phyloP scores from a whole-genome alignment of 1,284 basidiomycete species.

The Dichomitus squalens region DNA sequence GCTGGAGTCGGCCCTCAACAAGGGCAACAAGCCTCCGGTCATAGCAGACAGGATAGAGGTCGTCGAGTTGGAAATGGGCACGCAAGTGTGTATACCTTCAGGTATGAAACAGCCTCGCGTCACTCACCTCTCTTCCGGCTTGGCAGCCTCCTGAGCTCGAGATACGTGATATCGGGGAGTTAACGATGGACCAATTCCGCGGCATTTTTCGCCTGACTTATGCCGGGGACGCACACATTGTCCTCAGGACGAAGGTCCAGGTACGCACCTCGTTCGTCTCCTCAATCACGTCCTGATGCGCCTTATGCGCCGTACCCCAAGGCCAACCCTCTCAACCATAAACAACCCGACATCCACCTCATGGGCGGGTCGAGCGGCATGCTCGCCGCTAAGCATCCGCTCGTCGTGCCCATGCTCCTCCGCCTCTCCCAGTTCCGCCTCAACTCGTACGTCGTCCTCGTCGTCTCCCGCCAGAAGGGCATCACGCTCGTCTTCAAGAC shows the following conservation, averaged over 20 bases:
- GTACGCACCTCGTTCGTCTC: conserved; percentile 42
- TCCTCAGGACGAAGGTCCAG: conserved; percentile 96
- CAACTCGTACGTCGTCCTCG: conserved; percentile 95
- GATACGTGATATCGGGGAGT: conserved; percentile 96
- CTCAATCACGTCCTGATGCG: not conserved
- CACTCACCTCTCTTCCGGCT: not conserved
- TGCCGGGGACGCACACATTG: conserved; percentile 93
- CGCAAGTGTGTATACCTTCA: conserved; percentile 63
- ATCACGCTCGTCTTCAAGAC: conserved; percentile 99
- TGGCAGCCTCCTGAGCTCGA: conserved; percentile 92
- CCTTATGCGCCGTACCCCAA: conserved; percentile 34
- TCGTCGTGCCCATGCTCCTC: conserved; percentile 97
- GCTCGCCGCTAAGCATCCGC: conserved; percentile 89
- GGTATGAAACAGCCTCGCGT: not conserved
- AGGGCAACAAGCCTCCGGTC: conserved; percentile 96
- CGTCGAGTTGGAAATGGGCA: conserved; percentile 97
- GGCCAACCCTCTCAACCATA: conserved; percentile 95
- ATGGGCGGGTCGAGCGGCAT: conserved; percentile 80
- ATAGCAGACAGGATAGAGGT: conserved; percentile 98
- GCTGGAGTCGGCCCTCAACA: conserved; percentile 95
- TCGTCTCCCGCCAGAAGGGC: conserved; percentile 95
- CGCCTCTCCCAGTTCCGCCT: conserved; percentile 95
- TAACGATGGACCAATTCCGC: conserved; percentile 94
- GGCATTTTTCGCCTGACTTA: conserved; percentile 98
- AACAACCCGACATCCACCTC: conserved; percentile 79